phyloP scores from a whole-genome alignment of 305 asterid genomes.

The Plantago rigida region DNA sequence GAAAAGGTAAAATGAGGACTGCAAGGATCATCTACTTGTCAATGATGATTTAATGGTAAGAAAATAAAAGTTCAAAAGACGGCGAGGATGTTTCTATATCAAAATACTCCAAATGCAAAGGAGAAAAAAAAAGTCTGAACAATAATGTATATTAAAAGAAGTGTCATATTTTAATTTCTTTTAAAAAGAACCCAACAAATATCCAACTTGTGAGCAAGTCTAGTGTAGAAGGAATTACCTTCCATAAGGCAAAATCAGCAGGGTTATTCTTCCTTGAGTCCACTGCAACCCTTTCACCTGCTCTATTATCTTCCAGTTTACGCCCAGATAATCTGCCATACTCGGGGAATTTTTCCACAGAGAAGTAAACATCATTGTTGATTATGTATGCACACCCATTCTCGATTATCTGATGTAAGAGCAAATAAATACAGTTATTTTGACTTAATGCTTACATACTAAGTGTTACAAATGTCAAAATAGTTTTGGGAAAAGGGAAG shows the following conservation, averaged over 20 bases:
- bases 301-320: constrained; percentile 82
- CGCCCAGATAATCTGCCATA: constrained; percentile 91
- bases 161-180: too few relatives aligned
- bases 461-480: too few relatives aligned
- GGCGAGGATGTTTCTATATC: too few relatives aligned
- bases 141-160: too few relatives aligned
- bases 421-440: constrained; percentile 22
- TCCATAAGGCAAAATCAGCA: constrained; percentile 97
- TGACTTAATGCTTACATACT: background rate
- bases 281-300: constrained; percentile 90
- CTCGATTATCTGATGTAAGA: constrained; percentile 56
- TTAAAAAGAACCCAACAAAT: background rate
- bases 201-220: background rate
- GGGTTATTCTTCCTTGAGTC: constrained; percentile 87
- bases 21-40: too few relatives aligned
- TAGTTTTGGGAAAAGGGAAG: too few relatives aligned
- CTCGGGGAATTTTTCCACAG: constrained; percentile 72
- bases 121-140: too few relatives aligned
- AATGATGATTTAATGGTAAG: too few relatives aligned
- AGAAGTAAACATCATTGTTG: constrained; percentile 79
- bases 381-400: constrained; percentile 68
- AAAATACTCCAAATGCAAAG: too few relatives aligned
- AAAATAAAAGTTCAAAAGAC: too few relatives aligned
- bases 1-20: too few relatives aligned
- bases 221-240: constrained; percentile 40